Base-by-base conservation (phyloP, 2,329 filamentous ascomycete species). In the Gyromitra esculenta region DNA sequence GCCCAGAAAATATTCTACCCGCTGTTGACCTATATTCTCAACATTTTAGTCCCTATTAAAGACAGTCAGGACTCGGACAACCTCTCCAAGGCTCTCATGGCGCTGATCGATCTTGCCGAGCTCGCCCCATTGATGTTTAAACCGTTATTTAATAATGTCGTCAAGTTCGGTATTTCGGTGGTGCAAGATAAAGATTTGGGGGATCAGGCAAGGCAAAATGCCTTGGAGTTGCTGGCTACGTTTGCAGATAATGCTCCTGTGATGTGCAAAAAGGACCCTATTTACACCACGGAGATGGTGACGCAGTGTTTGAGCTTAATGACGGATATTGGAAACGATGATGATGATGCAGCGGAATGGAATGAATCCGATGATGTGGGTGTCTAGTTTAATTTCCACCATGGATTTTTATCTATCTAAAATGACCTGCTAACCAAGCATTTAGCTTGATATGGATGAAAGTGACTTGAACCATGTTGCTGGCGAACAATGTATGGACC, bases 91-190 rank as follows among this genome's bases (percentile, higher is more conserved):
- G 94, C 94, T 25, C 89, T 99, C 54, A 87, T 97, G 72, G 91
- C 95, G 31, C 88, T 99, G 62, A 97, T 99, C 81, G 96, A 98
- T 79, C 88, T 99, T 71, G 96, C 96, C 50, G 96, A 98, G 84
- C 89, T 91, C n/a, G 92, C 93, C 25, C 94, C 95, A 25, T 96
- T 96, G 85, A 98, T 98, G 94, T 99, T 99, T 86, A 97, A 96
- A 85, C 88, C 88, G 21, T 87, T 97, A n/a, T 99, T 99, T 86
- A 91, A 92, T 82, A 94, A 93, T 82, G 87, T 99, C 2, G 95
- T 98, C 66, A 91, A 92, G 81, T 97, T 99, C 85, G 95, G 91
- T 83, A 90, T 98, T 76, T 93, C 92, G 5, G 94, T 98, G 74
- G 92, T 99, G 80, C 92, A 96, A 81, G 95, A 99, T 83, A 98